phyloP scores from a whole-genome alignment of 495 filamentous ascomycete species.

The Penicillium arizonense region DNA sequence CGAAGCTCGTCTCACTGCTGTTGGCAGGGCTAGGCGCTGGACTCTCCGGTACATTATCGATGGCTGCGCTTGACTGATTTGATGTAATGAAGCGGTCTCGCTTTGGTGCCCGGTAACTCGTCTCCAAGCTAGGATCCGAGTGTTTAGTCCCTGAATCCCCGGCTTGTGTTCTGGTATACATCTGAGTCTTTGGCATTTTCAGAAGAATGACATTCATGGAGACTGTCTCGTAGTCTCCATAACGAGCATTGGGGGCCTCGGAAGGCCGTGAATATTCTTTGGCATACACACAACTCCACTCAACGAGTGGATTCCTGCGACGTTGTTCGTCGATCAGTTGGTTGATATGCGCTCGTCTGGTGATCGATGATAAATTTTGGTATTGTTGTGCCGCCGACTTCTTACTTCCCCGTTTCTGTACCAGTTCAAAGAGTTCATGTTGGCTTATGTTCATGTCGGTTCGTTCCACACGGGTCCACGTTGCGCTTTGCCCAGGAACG shows the following conservation, averaged over 20 bases:
- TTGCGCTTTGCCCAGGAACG: conserved; percentile 23
- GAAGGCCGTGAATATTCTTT: conserved; percentile 25
- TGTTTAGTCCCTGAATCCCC: conserved; percentile 9
- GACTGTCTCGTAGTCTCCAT: conserved; percentile 31
- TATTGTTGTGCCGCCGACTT: conserved; percentile 30
- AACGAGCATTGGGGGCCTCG: conserved; percentile 28
- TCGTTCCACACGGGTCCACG: conserved; percentile 32
- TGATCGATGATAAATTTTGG: conserved; percentile 20
- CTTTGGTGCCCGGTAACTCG: background rate
- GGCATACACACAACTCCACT: conserved; percentile 40
- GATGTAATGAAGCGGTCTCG: background rate
- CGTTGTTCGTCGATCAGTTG: conserved; percentile 31
- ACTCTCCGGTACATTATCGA: background rate
- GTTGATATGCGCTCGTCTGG: conserved; percentile 33
- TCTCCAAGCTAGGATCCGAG: background rate
- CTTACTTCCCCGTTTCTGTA: conserved; percentile 32
- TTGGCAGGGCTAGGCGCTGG: background rate
- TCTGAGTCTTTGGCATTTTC: conserved; percentile 21
- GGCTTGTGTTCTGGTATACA: conserved; percentile 15
- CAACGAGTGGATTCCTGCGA: conserved; percentile 20
- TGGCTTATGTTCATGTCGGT: conserved; percentile 30
- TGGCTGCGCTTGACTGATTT: background rate
- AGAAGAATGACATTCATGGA: conserved; percentile 39
- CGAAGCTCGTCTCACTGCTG: background rate
- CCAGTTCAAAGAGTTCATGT: conserved; percentile 25